Evolutionary conservation across 2,329 filamentous ascomycete genomes (phyloP), one percentile per base, ranked within the genome.

Genomic region (Magnaporthiopsis incrustans): DNA sequence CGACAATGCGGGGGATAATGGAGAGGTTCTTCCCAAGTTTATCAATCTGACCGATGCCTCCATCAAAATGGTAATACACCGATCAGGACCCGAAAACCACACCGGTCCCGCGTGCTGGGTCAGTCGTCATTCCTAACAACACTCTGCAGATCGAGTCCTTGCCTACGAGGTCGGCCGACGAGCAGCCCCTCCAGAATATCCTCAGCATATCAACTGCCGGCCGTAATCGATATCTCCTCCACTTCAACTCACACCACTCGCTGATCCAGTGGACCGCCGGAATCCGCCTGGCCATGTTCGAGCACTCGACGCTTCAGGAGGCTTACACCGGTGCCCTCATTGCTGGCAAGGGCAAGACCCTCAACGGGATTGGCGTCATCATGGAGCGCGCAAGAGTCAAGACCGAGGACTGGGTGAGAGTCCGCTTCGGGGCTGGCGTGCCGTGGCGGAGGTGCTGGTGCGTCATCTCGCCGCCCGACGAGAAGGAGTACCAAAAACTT

Each of bases 371-470:
- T 73, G 89, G 89, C 69, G 77, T 87, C 32, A 94, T 99, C 68
- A 90, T 98, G 84, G 91, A 96, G 69, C 86, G 91, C 60, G 84
- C 89, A 26, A 87, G 83, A 64, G 84, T 91, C 69, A 89, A 87
- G 70, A 86, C 90, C 57, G 92, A 96, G 73, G 92, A 96, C 72
- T 99, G 95, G 95, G 92, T 93, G 25, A 85, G 95, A 67, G 95
- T 99, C 62, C 85, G 95, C 66, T 99, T 99, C 71, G 95, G 95
- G 57, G 93, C 95, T 38, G 95, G 95, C 60, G 96, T 95, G 12
- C 93, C 94, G 0, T 99, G 95, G 95, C 87, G 90, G 72, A 89
- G 94, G 56, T 99, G 93, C 76, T 99, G 94, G 93, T 97, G 93
- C 75, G 93, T 98, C 63, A 90, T 98, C 65, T 86, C 87, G 8